Evolutionary conservation across 441 rosid genomes (phyloP), one percentile per base, ranked within the genome.

Genomic region (Mallotus japonicus): DNA sequence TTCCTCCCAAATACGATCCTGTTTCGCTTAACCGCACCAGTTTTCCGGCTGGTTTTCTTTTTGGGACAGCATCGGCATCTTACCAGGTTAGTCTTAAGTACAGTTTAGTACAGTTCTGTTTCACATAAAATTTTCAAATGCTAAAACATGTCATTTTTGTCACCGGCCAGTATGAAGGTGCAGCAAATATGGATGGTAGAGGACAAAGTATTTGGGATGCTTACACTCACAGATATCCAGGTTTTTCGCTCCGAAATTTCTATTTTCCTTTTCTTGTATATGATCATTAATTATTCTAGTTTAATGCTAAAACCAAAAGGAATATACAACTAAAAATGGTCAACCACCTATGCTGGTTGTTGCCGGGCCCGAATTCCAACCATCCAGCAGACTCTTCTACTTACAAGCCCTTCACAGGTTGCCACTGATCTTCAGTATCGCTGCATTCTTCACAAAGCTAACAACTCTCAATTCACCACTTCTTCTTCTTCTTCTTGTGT

Each of bases 1-100:
- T 17, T 22, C 10, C 54, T 9, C 19, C 62, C 0, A 53, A 6
- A 10, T 59, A 65, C 65, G 63, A 14, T 22, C 40, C 55, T 24
- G 2, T 76, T 62, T 63, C 58, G 8, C 42, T 83, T 10, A 85
- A 76, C 59, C 78, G 86, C n/a, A 12, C 58, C 8, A 91, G 92
- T 80, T 95, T 92, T 59, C 96, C 98, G 0, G 71, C 78, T 5
- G 95, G 89, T 7, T 95, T 95, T 77, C 83, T 89, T 60, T 92
- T 95, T 14, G 98, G 99, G 73, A 90, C 99, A 11, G 95, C 98
- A 44, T 90, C 97, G 42, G 79, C 99, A 20, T 83, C 99, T 77
- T 95, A 83, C 75, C 98, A 95, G 97, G 97, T 90, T 42, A 54
- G 58, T n/a, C 11, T 10, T 44, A 7, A 44, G 49, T 44, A 0